phyloP scores from a whole-genome alignment of 1,284 basidiomycete species.

The Ceratobasidium sp. region DNA sequence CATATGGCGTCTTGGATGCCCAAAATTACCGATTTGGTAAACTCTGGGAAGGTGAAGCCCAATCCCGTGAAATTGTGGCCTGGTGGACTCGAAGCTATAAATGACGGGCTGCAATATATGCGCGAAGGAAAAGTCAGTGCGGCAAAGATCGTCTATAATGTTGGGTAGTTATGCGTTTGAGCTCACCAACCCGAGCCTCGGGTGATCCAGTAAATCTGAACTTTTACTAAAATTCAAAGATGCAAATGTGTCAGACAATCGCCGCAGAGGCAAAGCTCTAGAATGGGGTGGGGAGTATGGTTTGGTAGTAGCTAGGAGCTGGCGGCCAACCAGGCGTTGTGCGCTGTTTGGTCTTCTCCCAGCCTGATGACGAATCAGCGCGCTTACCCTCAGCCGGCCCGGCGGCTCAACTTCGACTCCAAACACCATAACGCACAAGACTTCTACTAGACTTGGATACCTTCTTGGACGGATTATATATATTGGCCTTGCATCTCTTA shows the following conservation, averaged over 20 bases:
- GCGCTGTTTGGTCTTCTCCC: not conserved
- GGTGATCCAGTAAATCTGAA: not conserved
- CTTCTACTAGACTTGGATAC: not conserved
- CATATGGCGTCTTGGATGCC: slow-evolving; percentile 51
- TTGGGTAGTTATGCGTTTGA: not conserved
- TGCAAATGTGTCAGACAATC: too few species aligned
- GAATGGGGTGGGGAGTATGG: too few species aligned
- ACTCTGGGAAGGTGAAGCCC: slow-evolving; percentile 49
- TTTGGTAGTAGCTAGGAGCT: too few species aligned
- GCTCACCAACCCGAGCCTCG: too few species aligned
- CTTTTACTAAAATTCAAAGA: too few species aligned
- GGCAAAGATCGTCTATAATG: slow-evolving; percentile 49
- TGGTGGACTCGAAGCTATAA: slow-evolving; percentile 30
- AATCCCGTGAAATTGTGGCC: slow-evolving; percentile 50
- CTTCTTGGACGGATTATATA: not conserved
- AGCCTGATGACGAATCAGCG: not conserved
- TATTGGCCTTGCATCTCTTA: not conserved
- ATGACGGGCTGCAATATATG: slow-evolving; percentile 42
- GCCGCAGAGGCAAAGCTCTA: too few species aligned
- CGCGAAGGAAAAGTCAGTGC: slow-evolving; percentile 51
- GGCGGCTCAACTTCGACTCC: not conserved
- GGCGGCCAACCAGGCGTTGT: too few species aligned
- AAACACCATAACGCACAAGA: not conserved
- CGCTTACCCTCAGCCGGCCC: not conserved
- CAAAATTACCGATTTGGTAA: slow-evolving; percentile 49